Percentiles rank a stretch among this genome's conserved stretches.
Conservation (phyloP, 352 stramenopile genomes). For the Pythium phragmiticola region DNA sequence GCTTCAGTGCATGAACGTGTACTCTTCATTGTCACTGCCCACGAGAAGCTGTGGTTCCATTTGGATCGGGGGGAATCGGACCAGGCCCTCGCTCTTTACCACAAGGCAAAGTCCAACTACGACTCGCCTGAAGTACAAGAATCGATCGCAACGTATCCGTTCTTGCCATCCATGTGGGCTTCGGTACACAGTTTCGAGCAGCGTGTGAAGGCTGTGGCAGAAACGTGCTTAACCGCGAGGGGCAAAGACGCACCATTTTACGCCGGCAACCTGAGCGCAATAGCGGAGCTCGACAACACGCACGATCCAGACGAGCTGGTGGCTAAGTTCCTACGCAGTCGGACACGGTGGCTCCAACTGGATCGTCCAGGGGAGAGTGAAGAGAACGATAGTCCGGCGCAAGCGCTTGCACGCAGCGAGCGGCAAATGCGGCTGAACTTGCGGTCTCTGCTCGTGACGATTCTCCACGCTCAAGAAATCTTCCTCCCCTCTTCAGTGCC, state of each 20-base stretch:
- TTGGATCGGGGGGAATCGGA: constrained; percentile 65
- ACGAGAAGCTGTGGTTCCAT: constrained; percentile 68
- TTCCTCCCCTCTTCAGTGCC: constrained; percentile 31
- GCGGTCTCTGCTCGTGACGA: constrained; percentile 53
- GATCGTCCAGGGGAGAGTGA: neutral
- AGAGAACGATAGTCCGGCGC: constrained; percentile 12
- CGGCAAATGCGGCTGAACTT: constrained; percentile 52
- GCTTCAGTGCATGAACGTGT: constrained; percentile 36
- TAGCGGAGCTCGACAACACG: constrained; percentile 37
- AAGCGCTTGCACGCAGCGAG: constrained; percentile 26
- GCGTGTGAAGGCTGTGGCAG: constrained; percentile 48
- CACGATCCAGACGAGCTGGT: constrained; percentile 39
- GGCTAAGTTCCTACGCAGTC: constrained; percentile 44
- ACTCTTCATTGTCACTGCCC: constrained; percentile 49
- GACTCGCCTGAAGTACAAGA: constrained; percentile 19
- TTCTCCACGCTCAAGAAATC: constrained; percentile 55
- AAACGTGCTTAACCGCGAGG: constrained; percentile 49
- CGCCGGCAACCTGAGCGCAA: constrained; percentile 53
- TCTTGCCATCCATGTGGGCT: constrained; percentile 64
- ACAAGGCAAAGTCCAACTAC: constrained; percentile 37
- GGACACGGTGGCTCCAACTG: constrained; percentile 52
- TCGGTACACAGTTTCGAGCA: constrained; percentile 69
- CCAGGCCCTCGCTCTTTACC: constrained; percentile 48
- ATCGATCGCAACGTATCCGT: constrained; percentile 43
- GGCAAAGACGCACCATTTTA: constrained; percentile 63